phyloP scores from a whole-genome alignment of 1,139 yeast genomes.

The Blastobotrys niveus region DNA sequence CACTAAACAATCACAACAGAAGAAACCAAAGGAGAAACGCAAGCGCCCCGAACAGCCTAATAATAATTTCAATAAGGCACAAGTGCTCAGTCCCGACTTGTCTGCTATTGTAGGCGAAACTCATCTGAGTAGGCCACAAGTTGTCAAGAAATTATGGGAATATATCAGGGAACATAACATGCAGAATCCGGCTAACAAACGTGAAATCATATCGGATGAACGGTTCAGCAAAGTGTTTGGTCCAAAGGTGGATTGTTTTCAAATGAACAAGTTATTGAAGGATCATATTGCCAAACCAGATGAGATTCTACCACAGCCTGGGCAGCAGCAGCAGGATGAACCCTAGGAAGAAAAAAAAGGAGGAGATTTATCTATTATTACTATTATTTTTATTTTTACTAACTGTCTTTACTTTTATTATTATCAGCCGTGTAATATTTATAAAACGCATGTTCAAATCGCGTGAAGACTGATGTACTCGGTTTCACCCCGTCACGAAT shows the following conservation, averaged over 20 bases:
- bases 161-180: constrained; percentile 59
- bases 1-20: neutral
- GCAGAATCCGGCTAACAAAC: constrained; percentile 63
- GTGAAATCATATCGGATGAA: constrained; percentile 67
- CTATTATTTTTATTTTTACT: neutral
- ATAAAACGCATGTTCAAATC: constrained; percentile 32
- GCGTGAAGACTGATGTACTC: constrained; percentile 44
- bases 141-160: constrained; percentile 67
- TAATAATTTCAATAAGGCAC: constrained; percentile 23
- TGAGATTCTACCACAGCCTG: too few relatives aligned
- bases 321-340: neutral
- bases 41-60: neutral
- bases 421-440: constrained; percentile 7
- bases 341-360: neutral
- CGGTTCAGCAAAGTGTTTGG: constrained; percentile 54
- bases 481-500: constrained; percentile 65
- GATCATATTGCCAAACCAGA: constrained; percentile 42
- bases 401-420: neutral
- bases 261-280: constrained; percentile 57
- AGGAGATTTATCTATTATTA: neutral
- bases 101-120: constrained; percentile 42
- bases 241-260: constrained; percentile 51
- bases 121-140: constrained; percentile 60
- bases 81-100: constrained; percentile 48
- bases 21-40: neutral